Evolutionary conservation across 768 basidiomycete genomes (phyloP).

Genomic region (Termitomyces bulborhizus): DNA sequence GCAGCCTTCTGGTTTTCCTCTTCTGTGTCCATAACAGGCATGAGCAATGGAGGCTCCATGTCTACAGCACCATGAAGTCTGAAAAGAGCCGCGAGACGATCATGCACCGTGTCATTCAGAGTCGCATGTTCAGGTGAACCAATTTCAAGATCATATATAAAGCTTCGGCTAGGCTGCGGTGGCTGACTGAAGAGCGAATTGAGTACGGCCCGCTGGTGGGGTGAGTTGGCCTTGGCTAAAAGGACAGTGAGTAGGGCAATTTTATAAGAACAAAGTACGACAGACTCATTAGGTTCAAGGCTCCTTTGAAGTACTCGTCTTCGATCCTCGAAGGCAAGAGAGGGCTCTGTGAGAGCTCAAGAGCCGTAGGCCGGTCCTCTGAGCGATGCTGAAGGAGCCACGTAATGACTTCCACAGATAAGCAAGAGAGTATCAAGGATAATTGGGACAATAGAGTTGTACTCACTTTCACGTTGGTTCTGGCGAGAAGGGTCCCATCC

Average conservation of each 20-base stretch:
- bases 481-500: conserved; percentile 60
- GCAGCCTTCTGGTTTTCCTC: conserved; percentile 63
- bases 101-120: conserved; percentile 70
- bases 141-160: conserved; percentile 68
- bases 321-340: conserved; percentile 73
- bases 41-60: conserved; percentile 78
- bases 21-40: conserved; percentile 59
- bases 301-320: conserved; percentile 82
- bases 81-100: conserved; percentile 72
- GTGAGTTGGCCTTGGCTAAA: conserved; percentile 72
- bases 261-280: neutral
- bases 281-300: conserved; percentile 70
- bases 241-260: neutral
- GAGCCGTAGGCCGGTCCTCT: conserved; percentile 66
- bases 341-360: conserved; percentile 77
- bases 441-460: neutral
- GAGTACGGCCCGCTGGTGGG: conserved; percentile 74
- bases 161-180: conserved; percentile 55
- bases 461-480: conserved; percentile 66
- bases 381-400: conserved; percentile 82
- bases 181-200: conserved; percentile 74
- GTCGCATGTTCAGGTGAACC: conserved; percentile 66
- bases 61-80: conserved; percentile 87
- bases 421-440: neutral
- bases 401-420: conserved; percentile 52